These are phyloP conservation scores for Paraphoma chrysanthemicola DNA, from an alignment of 2,329 filamentous ascomycete species.

Conservation along the genomic window DNA sequence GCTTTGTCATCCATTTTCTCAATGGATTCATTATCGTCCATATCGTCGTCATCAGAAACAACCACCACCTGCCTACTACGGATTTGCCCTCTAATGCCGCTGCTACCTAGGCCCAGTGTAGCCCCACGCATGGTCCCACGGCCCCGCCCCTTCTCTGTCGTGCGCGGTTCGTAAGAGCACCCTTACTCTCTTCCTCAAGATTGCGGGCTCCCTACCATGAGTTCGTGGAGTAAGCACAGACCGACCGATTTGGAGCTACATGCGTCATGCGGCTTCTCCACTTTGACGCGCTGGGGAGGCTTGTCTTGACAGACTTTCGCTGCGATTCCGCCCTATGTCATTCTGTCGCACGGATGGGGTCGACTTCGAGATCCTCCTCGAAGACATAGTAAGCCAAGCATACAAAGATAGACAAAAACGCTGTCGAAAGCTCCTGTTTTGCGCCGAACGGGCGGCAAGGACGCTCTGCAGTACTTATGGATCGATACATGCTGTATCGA, in stretches of 20 bases:
- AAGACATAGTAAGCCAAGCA: conserved; percentile 17
- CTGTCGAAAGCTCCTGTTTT: conserved; percentile 4
- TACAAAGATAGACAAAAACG: conserved; percentile 8
- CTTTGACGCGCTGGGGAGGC: background rate
- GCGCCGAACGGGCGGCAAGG: conserved; percentile 14
- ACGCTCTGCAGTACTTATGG: conserved; percentile 19
- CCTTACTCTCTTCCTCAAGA: too few species aligned
- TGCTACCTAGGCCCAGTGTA: too few species aligned
- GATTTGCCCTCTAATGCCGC: too few species aligned
- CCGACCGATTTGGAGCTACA: background rate
- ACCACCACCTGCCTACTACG: too few species aligned
- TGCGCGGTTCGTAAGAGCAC: too few species aligned
- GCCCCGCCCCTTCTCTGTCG: too few species aligned
- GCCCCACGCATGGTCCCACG: too few species aligned
- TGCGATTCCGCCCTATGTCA: conserved; percentile 2
- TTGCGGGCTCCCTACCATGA: too few species aligned
- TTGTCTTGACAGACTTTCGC: conserved; percentile 10
- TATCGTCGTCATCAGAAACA: too few species aligned
- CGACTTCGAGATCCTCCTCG: conserved; percentile 31
- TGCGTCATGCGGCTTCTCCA: background rate
- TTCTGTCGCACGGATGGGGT: conserved; percentile 40
- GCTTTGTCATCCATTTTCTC: too few species aligned
- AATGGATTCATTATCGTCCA: too few species aligned
- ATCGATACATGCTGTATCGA: conserved; percentile 21
- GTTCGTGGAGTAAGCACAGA: too few species aligned